Percentiles rank a stretch among this genome's conserved stretches.
Evolutionary conservation across 2,329 filamentous ascomycete genomes (phyloP).

Genomic region (Bisporella sp.): DNA sequence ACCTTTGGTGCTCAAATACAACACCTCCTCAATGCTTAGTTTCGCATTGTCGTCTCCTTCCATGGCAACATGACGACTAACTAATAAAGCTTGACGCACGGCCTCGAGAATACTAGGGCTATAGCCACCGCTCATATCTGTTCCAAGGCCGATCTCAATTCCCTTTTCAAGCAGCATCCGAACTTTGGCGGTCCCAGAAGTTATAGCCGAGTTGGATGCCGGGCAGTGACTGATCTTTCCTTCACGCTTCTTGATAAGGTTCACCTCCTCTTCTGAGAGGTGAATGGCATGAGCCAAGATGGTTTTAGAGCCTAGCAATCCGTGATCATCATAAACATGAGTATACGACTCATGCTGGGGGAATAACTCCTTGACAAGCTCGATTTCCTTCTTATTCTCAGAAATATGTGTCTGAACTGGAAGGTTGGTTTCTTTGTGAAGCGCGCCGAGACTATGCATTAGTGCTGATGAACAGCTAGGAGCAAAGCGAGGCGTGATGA

Average conservation of each 20-base stretch:
- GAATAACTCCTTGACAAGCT: conserved; percentile 64
- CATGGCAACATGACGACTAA: conserved; percentile 66
- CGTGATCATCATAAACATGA: conserved; percentile 68
- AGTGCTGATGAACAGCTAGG: conserved; percentile 52
- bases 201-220: conserved; percentile 75
- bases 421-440: conserved; percentile 56
- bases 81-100: conserved; percentile 73
- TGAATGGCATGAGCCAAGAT: conserved; percentile 85
- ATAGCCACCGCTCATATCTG: conserved; percentile 86
- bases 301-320: conserved; percentile 63
- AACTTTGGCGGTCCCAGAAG: conserved; percentile 71
- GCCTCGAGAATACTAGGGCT: conserved; percentile 74
- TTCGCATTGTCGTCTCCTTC: conserved; percentile 44
- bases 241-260: conserved; percentile 51
- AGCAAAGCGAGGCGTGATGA: conserved; percentile 70
- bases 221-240: conserved; percentile 80
- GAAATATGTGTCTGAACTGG: conserved; percentile 85
- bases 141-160: conserved; percentile 77
- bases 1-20: conserved; percentile 83
- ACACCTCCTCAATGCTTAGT: conserved; percentile 74
- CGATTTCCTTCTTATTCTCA: conserved; percentile 71
- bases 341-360: conserved; percentile 60
- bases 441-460: conserved; percentile 55
- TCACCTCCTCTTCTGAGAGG: conserved; percentile 58
- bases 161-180: conserved; percentile 67